These are phyloP conservation scores for Neopestalotiopsis clavispora DNA, from an alignment of 2,329 filamentous ascomycete species.

Conservation along the genomic window DNA sequence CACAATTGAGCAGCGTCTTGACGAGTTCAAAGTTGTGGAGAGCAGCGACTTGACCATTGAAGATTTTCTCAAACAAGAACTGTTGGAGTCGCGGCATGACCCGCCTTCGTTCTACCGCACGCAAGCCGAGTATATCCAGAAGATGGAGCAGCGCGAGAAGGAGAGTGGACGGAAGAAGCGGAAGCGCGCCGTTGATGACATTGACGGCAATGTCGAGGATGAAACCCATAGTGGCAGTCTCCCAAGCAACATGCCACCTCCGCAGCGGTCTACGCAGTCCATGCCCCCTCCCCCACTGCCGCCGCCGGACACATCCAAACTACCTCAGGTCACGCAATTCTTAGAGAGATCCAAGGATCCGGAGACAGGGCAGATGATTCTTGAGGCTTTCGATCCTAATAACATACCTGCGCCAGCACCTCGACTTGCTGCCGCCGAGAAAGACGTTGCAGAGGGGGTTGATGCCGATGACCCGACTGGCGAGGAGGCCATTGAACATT, in stretches of 20 bases:
- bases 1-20: constrained; percentile 88
- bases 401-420: constrained; percentile 29
- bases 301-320: constrained; percentile 32
- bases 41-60: constrained; percentile 86
- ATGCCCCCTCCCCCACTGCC: constrained; percentile 38
- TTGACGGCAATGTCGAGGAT: constrained; percentile 34
- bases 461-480: constrained; percentile 38
- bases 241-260: neutral
- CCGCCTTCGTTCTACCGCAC: constrained; percentile 82
- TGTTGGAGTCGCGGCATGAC: constrained; percentile 74
- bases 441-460: constrained; percentile 32
- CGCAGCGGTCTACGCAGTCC: constrained; percentile 20
- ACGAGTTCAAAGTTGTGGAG: constrained; percentile 89
- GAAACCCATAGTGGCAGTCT: neutral
- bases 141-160: constrained; percentile 51
- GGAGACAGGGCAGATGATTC: constrained; percentile 30
- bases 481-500: constrained; percentile 48
- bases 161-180: constrained; percentile 43
- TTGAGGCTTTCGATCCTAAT: constrained; percentile 35
- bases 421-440: constrained; percentile 21
- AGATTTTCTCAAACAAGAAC: constrained; percentile 76
- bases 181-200: constrained; percentile 45
- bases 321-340: constrained; percentile 35
- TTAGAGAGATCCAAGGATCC: constrained; percentile 34
- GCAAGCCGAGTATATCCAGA: constrained; percentile 62